Percentiles rank a stretch among this genome's conserved stretches.
phyloP scores from a whole-genome alignment of 805 yeast species.

The Candida broadrunensis region DNA sequence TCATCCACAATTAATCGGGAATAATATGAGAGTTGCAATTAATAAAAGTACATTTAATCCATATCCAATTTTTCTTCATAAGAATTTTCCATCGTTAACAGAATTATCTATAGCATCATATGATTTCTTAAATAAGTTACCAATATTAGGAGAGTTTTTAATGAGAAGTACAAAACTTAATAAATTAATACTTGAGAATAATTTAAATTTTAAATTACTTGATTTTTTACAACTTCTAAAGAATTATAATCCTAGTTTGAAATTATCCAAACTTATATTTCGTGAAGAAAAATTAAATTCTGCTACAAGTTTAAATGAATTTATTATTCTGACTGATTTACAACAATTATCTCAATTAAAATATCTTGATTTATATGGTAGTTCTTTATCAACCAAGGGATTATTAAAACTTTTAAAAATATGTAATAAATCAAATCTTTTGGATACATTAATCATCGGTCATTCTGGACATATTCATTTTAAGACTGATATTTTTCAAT shows the following conservation, averaged over 20 bases:
- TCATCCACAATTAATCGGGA: conserved; percentile 18
- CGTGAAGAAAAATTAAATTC: conserved; percentile 24
- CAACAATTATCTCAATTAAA: conserved; percentile 18
- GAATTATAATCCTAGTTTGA: conserved; percentile 25
- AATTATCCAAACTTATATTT: conserved; percentile 21
- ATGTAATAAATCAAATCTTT: conserved; percentile 16
- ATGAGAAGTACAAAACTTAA: conserved; percentile 12
- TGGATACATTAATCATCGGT: conserved; percentile 32
- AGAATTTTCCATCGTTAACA: conserved; percentile 19
- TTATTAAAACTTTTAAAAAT: conserved; percentile 36
- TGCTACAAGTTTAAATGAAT: conserved; percentile 24
- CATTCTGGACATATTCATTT: conserved; percentile 29
- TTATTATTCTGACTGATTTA: conserved; percentile 19
- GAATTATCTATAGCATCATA: conserved; percentile 28
- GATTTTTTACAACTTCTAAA: conserved; percentile 25
- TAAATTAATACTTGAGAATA: conserved; percentile 30
- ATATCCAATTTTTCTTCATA: conserved; percentile 19
- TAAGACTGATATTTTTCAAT: conserved; percentile 15
- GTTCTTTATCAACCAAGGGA: conserved; percentile 39
- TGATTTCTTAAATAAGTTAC: conserved; percentile 25
- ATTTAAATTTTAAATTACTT: conserved; percentile 22
- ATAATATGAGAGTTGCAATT: conserved; percentile 6
- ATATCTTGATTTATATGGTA: conserved; percentile 36
- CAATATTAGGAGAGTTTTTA: conserved; percentile 26
- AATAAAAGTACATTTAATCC: conserved; percentile 19